A percentile compares a stretch with the other conserved stretches of the same genome.
These are phyloP conservation scores for Boletus vermiculosoides DNA, from an alignment of 768 basidiomycete species.

Conservation along the genomic window DNA sequence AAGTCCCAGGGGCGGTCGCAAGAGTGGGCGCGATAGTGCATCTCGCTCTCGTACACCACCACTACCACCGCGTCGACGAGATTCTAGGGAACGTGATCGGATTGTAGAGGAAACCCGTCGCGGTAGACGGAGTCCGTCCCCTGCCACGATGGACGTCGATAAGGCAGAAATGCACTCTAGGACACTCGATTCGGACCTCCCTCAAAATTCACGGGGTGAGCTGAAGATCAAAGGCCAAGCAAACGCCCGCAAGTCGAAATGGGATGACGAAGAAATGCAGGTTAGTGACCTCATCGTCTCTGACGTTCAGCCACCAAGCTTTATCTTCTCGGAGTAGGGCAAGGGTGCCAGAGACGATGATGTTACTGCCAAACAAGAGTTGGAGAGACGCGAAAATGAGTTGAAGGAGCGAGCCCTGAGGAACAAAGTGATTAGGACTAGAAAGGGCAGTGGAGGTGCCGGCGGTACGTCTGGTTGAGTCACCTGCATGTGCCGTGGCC, in stretches of 20 bases:
- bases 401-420: conserved; percentile 78
- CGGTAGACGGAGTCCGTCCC: conserved; percentile 28
- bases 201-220: conserved; percentile 42
- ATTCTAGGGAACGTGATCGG: conserved; percentile 28
- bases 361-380: conserved; percentile 38
- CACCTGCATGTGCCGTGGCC: conserved; percentile 3
- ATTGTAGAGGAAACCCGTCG: conserved; percentile 19
- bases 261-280: conserved; percentile 44
- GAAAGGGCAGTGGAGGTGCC: conserved; percentile 47
- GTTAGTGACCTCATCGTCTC: conserved; percentile 15
- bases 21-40: conserved; percentile 25
- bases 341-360: conserved; percentile 6
- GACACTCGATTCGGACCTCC: conserved; percentile 30
- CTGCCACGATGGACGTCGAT: conserved; percentile 25
- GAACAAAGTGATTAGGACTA: conserved; percentile 76
- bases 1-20: conserved; percentile 34
- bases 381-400: conserved; percentile 73
- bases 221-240: conserved; percentile 77
- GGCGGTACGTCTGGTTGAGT: conserved; percentile 22
- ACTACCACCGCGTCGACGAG: conserved; percentile 33
- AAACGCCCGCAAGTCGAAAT: conserved; percentile 52
- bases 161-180: conserved; percentile 21
- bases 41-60: conserved; percentile 38
- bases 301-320: conserved; percentile 6
- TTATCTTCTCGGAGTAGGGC: conserved; percentile 22